Evolutionary conservation across 2,329 filamentous ascomycete species (phyloP), one percentile per base, ranked within the genome.

Genomic region (Pyrenophora seminiperda): DNA sequence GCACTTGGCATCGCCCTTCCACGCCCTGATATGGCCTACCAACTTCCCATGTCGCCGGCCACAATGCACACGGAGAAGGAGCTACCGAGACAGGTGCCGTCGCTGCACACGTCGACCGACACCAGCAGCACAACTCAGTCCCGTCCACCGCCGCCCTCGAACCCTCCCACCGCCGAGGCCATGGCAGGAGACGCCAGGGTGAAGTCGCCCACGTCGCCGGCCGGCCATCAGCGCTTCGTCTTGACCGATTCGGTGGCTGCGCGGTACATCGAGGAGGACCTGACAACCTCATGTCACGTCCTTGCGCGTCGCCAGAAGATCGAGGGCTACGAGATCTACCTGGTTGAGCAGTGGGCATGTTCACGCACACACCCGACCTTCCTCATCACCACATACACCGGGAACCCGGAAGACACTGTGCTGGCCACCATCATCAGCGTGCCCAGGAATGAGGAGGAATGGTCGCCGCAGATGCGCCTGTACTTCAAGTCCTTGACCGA

Each of bases 301-400:
- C 79, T 96, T 57, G 84, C 92, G 61, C 86, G 88, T 44, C 84
- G 85, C 47, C 80, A 82, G 41, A 78, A 82, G 41, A 81, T 99
- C 5, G 77, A 83, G 53, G 93, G 93, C 59, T 97, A 97, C 74
- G 92, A 97, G 72, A 80, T 93, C 54, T 97, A 97, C 73, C 77
- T 97, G 13, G 91, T 97, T 58, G 94, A 97, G 73, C 94, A 99
- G 79, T 99, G 94, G 94, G 91, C 91, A 5, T 97, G 92, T 73
- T 97, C 93, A 10, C 85, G 94, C 43, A 83, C 86, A 48, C 91
- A 95, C 55, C 93, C 93, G 1, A 97, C 93, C 13, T 89, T 96
- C 57, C 84, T 96, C 41, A 95, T 97, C 58, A 89, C 89, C 33
- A 96, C 92, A 3, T 97, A 94, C 68, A 97, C 93, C 0, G 94